Conservation (phyloP, 192 early-diverging fungal species). For the Coemansia sp. region DNA sequence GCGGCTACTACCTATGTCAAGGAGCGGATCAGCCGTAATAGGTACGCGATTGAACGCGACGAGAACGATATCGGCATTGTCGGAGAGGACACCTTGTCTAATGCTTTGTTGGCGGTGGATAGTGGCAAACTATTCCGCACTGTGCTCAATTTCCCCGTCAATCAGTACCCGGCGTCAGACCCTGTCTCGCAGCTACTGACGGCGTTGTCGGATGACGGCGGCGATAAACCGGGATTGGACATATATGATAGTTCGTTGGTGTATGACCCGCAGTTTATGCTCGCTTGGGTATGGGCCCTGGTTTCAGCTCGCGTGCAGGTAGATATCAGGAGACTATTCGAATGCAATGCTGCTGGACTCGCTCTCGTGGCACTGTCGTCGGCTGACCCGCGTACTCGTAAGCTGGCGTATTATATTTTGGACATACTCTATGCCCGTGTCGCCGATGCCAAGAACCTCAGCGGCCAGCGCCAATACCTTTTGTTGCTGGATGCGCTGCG, state of each 20-base stretch:
- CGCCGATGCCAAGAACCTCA: conserved; percentile 5
- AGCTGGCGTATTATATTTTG: conserved; percentile 40
- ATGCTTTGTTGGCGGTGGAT: conserved; percentile 31
- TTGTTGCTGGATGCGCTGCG: conserved; percentile 44
- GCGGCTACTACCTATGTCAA: conserved; percentile 20
- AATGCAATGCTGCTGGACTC: conserved; percentile 32
- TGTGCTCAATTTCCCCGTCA: conserved; percentile 33
- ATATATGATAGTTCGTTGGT: conserved; percentile 3
- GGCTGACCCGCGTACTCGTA: conserved; percentile 22
- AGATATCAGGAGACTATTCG: conserved; percentile 30
- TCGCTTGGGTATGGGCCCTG: conserved; percentile 45
- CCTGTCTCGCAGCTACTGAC: conserved; percentile 4
- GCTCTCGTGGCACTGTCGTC: conserved; percentile 44
- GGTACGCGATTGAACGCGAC: conserved; percentile 39
- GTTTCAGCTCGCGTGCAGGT: conserved; percentile 15
- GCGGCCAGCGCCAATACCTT: conserved; percentile 27
- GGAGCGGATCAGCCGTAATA: conserved; percentile 26
- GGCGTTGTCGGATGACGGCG: neutral
- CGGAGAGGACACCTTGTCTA: conserved; percentile 24
- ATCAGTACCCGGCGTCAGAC: neutral
- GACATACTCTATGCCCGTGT: conserved; percentile 28
- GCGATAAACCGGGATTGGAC: neutral
- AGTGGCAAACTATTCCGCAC: conserved; percentile 24
- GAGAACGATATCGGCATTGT: conserved; percentile 46
- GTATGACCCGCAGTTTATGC: conserved; percentile 37